A percentile compares a stretch with the other conserved stretches of the same genome.
These are phyloP conservation scores for Copromyces sp. DNA, from an alignment of 495 filamentous ascomycete species.

Conservation along the genomic window DNA sequence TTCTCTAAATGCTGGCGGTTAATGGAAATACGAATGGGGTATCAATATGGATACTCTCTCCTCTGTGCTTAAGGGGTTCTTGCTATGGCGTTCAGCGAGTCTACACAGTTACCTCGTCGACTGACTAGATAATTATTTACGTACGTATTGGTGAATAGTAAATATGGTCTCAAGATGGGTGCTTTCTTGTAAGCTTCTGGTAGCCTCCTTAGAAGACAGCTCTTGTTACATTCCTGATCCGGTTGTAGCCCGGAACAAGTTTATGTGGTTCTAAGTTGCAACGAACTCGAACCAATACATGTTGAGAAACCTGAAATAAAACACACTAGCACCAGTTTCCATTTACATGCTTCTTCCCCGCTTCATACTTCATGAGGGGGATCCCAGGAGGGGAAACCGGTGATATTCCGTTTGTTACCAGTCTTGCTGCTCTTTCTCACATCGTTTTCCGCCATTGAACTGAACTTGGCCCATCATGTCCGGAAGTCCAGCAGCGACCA, in stretches of 20 bases:
- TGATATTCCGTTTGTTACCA: not conserved
- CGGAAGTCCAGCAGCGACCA: slow-evolving; percentile 1
- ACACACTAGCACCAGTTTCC: not conserved
- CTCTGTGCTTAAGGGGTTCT: not conserved
- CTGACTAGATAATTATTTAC: not conserved
- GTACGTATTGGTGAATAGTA: not conserved
- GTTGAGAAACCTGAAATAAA: not conserved
- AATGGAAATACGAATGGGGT: not conserved
- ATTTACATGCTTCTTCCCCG: not conserved
- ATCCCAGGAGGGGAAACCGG: not conserved
- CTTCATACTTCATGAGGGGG: not conserved
- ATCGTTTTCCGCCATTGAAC: not conserved
- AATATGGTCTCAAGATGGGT: not conserved
- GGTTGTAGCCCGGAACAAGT: not conserved
- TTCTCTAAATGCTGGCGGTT: not conserved
- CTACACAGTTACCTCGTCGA: not conserved
- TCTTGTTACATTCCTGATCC: not conserved
- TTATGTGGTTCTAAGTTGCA: not conserved
- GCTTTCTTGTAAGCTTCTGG: not conserved
- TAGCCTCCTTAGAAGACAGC: not conserved
- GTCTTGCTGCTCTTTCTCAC: not conserved
- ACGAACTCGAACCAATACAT: not conserved
- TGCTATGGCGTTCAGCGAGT: not conserved
- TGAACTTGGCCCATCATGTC: not conserved
- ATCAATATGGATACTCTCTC: not conserved